phyloP scores from a whole-genome alignment of 495 filamentous ascomycete species.

The Halenospora varia region DNA sequence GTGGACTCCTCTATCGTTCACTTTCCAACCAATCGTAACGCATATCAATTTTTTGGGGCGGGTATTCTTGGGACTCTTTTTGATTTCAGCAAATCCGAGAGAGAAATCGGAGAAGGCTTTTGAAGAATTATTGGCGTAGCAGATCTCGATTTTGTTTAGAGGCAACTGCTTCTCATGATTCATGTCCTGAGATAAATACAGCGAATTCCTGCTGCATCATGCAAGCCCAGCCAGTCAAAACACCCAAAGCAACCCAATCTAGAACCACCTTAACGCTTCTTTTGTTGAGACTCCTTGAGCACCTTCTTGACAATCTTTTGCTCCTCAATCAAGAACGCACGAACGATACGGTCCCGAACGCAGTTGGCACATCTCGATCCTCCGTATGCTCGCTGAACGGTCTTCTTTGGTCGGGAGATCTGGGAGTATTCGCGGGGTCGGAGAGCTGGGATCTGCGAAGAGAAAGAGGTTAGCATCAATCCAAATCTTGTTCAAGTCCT shows the following conservation, averaged over 20 bases:
- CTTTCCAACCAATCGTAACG: too few relatives aligned
- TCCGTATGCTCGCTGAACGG: conserved; percentile 95
- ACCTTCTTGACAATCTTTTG: conserved; percentile 99
- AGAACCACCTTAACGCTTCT: conserved; percentile 46
- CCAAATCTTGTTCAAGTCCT: not conserved
- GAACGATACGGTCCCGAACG: conserved; percentile 94
- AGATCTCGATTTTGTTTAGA: not conserved
- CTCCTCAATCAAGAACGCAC: conserved; percentile 99
- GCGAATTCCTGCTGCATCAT: conserved; percentile 25
- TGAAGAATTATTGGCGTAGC: not conserved
- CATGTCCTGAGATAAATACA: conserved; percentile 23
- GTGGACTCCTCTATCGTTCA: too few relatives aligned
- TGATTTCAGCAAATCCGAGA: too few relatives aligned
- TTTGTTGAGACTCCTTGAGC: conserved; percentile 87
- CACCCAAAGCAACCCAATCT: conserved; percentile 23
- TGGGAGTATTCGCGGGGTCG: conserved; percentile 94
- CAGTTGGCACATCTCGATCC: conserved; percentile 97
- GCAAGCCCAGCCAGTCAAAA: conserved; percentile 24
- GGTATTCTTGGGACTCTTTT: too few relatives aligned
- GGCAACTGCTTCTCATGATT: conserved; percentile 19
- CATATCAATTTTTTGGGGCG: too few relatives aligned
- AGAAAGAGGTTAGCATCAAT: conserved; percentile 14
- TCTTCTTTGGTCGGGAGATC: conserved; percentile 98
- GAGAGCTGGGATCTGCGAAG: conserved; percentile 81
- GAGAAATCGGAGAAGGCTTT: too few relatives aligned